Percentiles rank a stretch among this genome's conserved stretches.
Evolutionary conservation across 345 rosid genomes (phyloP).

Genomic region (Garcia nutans): DNA sequence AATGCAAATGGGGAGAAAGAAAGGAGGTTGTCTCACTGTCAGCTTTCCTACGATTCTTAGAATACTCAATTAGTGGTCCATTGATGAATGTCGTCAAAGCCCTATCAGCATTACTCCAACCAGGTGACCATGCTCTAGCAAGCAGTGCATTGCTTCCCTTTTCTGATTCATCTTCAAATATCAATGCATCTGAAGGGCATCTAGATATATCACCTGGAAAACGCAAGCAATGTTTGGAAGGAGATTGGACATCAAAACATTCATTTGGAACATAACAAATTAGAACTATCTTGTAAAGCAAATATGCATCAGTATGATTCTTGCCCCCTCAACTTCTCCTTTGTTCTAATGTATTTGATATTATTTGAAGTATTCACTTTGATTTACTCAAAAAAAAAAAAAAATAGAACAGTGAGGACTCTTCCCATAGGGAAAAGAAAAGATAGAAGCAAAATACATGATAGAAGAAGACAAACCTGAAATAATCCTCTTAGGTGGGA

Average conservation of each 20-base stretch:
- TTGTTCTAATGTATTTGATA: neutral
- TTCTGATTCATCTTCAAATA: constrained; percentile 89
- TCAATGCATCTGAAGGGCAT: constrained; percentile 63
- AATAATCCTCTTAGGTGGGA: constrained; percentile 90
- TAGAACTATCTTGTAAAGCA: neutral
- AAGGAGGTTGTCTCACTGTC: constrained; percentile 96
- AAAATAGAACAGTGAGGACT: neutral
- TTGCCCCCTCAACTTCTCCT: neutral
- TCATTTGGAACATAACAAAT: neutral
- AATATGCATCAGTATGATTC: too few species aligned
- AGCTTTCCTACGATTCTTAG: constrained; percentile 83
- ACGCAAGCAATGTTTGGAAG: constrained; percentile 2
- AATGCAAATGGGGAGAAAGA: constrained; percentile 95
- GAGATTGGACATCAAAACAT: neutral
- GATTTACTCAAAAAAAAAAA: neutral
- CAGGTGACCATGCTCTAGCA: constrained; percentile 98
- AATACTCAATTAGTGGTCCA: constrained; percentile 85
- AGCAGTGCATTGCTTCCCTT: constrained; percentile 97
- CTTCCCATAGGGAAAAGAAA: neutral
- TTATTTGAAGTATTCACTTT: neutral
- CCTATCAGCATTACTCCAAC: constrained; percentile 93
- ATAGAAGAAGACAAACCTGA: constrained; percentile 53
- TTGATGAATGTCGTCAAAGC: constrained; percentile 82
- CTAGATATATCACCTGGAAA: constrained; percentile 70
- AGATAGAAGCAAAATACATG: neutral